Base-by-base conservation (phyloP, 805 yeast genomes). In the Candida glaebosa region DNA sequence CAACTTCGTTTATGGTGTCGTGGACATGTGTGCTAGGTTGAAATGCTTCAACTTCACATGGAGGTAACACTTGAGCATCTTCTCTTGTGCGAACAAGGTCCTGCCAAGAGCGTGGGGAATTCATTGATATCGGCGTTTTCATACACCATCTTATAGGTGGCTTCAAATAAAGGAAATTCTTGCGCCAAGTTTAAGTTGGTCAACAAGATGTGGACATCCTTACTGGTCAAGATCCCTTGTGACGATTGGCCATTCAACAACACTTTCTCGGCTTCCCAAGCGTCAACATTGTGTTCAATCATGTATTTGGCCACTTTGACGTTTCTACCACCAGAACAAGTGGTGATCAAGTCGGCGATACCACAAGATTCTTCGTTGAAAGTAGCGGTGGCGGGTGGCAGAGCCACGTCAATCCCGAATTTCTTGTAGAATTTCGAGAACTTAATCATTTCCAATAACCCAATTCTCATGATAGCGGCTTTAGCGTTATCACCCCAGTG, bases 401-500 rank as follows among this genome's bases (percentile, higher is more conserved):
- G 36, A 18, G 45, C 38, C 42, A 64, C 54, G 42, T 53, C 57
- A 49, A 64, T 63, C 16, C 70, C 93, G 69, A 87, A 90, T 54
- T 73, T 75, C 56, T 79, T 74, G 51, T 58, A 60, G 49, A 61
- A 58, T 16, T 52, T 49, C 32, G 96, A 93, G 65, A 93, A 93
- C 60, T 78, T 78, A 63, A 90, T 85, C 58, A 86, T 87, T 71
- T 93, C 99, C 57, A 84, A 77, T 50, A 93, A 70, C 37, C 99
- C 99, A 52, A 91, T 84, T 71, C 99, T 80, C 90, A 91, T 95
- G 56, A 93, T 82, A 34, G 98, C 99, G 42, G 98, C 84, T 67
- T 91, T 89, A 50, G 99, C 98, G 63, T 93, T 93, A 67, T 89
- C 96, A 65, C 99, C 99, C 99, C 99, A 93, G 49, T 95, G 96